Conservation (phyloP, 192 early-diverging fungal species). For the Phycomyces nitens region DNA sequence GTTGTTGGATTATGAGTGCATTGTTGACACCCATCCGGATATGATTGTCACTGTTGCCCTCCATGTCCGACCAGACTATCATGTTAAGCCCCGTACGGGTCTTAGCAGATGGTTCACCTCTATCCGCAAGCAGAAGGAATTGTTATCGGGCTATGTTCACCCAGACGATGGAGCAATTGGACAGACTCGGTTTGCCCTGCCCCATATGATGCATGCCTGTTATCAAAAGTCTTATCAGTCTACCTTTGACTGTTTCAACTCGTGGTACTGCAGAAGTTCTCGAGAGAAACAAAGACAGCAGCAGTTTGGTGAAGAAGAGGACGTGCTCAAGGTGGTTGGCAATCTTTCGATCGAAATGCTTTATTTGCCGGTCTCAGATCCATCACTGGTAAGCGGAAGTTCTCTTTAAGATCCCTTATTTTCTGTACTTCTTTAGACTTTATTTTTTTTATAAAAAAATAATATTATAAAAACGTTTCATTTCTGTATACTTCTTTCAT, state of each 20-base stretch:
- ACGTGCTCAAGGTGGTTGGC: slow-evolving; percentile 22
- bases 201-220: slow-evolving; percentile 24
- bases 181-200: slow-evolving; percentile 24
- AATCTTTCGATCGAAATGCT: slow-evolving; percentile 25
- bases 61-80: slow-evolving; percentile 26
- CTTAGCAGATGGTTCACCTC: slow-evolving; percentile 20
- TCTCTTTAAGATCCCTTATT: background rate
- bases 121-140: slow-evolving; percentile 20
- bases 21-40: slow-evolving; percentile 18
- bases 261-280: slow-evolving; percentile 20
- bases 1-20: slow-evolving; percentile 23
- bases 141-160: slow-evolving; percentile 23
- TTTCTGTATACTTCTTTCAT: too few relatives aligned
- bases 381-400: slow-evolving; percentile 12
- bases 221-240: slow-evolving; percentile 22
- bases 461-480: too few relatives aligned
- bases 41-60: slow-evolving; percentile 21
- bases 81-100: slow-evolving; percentile 19
- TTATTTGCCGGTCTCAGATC: slow-evolving; percentile 22
- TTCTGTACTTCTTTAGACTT: background rate
- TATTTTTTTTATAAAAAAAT: background rate
- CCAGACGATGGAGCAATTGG: slow-evolving; percentile 29
- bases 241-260: slow-evolving; percentile 30
- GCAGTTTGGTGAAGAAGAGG: slow-evolving; percentile 25
- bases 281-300: slow-evolving; percentile 11